Base-by-base conservation (phyloP, 306 rosid species). In the Vigna unguiculata region DNA sequence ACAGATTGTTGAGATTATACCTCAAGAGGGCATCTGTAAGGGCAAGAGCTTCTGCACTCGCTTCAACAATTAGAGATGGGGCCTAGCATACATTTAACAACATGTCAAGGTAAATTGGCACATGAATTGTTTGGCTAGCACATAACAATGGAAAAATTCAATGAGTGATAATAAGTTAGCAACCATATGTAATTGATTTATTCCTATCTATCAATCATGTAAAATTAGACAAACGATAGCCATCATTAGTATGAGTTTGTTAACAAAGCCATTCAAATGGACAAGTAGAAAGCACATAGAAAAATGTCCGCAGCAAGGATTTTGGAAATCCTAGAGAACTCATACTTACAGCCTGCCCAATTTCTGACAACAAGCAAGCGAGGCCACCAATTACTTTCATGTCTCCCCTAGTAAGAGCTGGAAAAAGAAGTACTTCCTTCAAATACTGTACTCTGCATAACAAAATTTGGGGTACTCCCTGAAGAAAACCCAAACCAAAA, bases 281-380 rank as follows among this genome's bases (percentile, higher is more conserved):
- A 24, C 38, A 7, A 22, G 55, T 45, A 43, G 17, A 55, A 34
- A 78, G 10, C 61, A 74, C 52, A 75, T 21, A 63, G 48, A 49
- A 64, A 74, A 71, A 47, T 9, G 41, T 41, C 36, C 51, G 34
- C 43, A 17, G 48, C 7, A 13, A 62, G 62, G 79, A 81, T 47
- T 81, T 45, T 52, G 45, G 45, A 76, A 77, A 64, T 74, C 55
- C 70, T 15, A 53, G 24, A 78, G 63, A 74, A 57, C 43, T 48
- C 75, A 71, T 28, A 91, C 97, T 79, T 89, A 93, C 98, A 69
- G 98, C 96, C 80, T 94, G 98, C 69, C 98, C 98, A 82, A 94
- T 87, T 88, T 94, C 97, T 64, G 96, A 94, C 84, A 90, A 87
- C 79, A 94, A 86, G 90, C 94, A 88, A 30, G 98, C 96, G 40